Base-by-base conservation (phyloP, 768 basidiomycete species). In the Lyophyllum atratum region DNA sequence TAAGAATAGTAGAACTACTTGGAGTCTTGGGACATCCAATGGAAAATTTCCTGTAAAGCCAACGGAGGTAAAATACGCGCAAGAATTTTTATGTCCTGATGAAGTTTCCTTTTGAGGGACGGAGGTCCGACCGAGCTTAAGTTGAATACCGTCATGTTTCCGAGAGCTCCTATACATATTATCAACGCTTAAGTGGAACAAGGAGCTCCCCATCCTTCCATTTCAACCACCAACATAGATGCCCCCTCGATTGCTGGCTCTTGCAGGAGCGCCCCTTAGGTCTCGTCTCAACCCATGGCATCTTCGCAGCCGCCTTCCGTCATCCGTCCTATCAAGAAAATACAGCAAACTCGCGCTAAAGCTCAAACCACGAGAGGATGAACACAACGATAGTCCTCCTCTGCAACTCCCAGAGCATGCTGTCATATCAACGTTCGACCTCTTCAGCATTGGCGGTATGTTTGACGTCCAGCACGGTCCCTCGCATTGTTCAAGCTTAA, bases 371-470 rank as follows among this genome's bases (percentile, higher is more conserved):
- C 47, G 55, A 31, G 52, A 61, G 17, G 56, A 54, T 15, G 50
- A 52, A 26, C 9, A 34, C 11, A 25, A 50, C 14, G 46, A 54
- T n/a, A 59, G 52, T 25, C 46, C 56, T 24, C 51, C 56, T 22
- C 69, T 65, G 24, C 72, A 72, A 39, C 71, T 76, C 25, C 79
- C 84, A 14, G 87, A 92, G 51, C 93, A 95, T 77, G 94, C 94
- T 5, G 94, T 95, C 61, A 95, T 96, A 52, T 93, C 92, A 1
- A 86, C 94, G 0, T 96, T 95, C 67, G 95, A 97, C 71, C 77
- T 96, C 51, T 95, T 96, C 76, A 91, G 88, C 64, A 90, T 95
- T 59, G 94, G 94, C 57, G 91, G 90, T 89, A 33, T 44, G 42
- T 53, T 17, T 7, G 5, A 6, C 15, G 37, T 24, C 14, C n/a